A percentile compares a stretch with the other conserved stretches of the same genome.
Conservation (phyloP, 2,329 filamentous ascomycete species). For the Cryphonectria japonica region DNA sequence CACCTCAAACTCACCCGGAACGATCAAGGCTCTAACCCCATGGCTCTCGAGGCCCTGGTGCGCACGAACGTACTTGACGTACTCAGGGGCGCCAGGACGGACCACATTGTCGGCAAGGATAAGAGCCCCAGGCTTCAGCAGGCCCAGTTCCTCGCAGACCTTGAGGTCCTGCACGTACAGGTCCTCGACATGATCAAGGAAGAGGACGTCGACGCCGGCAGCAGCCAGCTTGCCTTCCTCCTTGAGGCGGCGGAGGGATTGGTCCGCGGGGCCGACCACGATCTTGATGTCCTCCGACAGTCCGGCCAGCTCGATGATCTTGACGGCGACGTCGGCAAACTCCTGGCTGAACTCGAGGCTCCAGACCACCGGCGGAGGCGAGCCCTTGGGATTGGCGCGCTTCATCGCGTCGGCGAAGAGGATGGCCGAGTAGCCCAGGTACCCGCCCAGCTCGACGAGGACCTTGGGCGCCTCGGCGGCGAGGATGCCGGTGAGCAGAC, state of each 20-base stretch:
- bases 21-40: neutral
- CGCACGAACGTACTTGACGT: slow-evolving; percentile 19
- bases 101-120: slow-evolving; percentile 13
- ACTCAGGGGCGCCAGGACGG: slow-evolving; percentile 13
- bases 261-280: neutral
- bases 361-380: neutral
- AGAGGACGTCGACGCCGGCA: slow-evolving; percentile 7
- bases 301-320: slow-evolving; percentile 3
- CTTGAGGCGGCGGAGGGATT: slow-evolving; percentile 1
- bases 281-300: slow-evolving; percentile 10
- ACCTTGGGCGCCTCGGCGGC: slow-evolving; percentile 6
- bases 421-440: slow-evolving; percentile 11
- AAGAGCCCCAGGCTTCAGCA: slow-evolving; percentile 8
- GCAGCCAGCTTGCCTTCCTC: neutral
- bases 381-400: neutral
- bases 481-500: slow-evolving; percentile 8
- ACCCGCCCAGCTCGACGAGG: slow-evolving; percentile 17
- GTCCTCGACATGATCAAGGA: slow-evolving; percentile 13
- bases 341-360: slow-evolving; percentile 9
- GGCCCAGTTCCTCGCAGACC: slow-evolving; percentile 10
- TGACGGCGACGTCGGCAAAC: slow-evolving; percentile 5
- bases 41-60: slow-evolving; percentile 1
- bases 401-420: slow-evolving; percentile 12
- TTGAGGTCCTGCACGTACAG: slow-evolving; percentile 12
- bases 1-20: neutral